These are phyloP conservation scores for Lanmaoa rubissima DNA, from an alignment of 768 basidiomycete species.

Conservation along the genomic window DNA sequence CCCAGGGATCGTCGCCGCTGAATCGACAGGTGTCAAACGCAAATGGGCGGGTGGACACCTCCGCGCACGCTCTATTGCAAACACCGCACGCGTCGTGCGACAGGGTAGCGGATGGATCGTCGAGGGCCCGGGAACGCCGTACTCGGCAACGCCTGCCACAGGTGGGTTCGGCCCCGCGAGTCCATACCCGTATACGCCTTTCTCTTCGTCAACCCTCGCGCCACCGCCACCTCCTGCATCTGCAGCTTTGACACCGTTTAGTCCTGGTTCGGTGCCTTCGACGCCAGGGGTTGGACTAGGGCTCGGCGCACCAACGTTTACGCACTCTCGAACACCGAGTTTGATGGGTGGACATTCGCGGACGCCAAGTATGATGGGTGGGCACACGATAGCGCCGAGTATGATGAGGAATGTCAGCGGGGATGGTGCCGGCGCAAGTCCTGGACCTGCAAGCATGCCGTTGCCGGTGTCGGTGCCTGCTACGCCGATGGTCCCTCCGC, in stretches of 20 bases:
- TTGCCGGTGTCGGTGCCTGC: slow-evolving; percentile 19
- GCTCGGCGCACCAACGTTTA: slow-evolving; percentile 25
- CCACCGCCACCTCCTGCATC: slow-evolving; percentile 5
- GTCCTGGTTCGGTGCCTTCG: slow-evolving; percentile 31
- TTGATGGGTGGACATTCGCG: slow-evolving; percentile 17
- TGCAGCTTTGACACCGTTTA: slow-evolving; percentile 29
- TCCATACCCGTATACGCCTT: slow-evolving; percentile 34
- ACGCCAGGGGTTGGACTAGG: slow-evolving; percentile 32
- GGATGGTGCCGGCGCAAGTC: not conserved
- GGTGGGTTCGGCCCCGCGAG: slow-evolving; percentile 27
- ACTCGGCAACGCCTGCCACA: slow-evolving; percentile 35
- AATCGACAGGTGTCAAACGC: slow-evolving; percentile 57
- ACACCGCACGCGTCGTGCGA: slow-evolving; percentile 43
- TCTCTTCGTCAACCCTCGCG: slow-evolving; percentile 16
- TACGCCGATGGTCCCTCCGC: slow-evolving; percentile 19
- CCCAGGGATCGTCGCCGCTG: slow-evolving; percentile 61
- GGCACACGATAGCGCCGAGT: not conserved
- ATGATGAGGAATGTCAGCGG: slow-evolving; percentile 15
- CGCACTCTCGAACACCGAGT: slow-evolving; percentile 15
- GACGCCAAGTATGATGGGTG: slow-evolving; percentile 24
- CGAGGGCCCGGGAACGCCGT: slow-evolving; percentile 45
- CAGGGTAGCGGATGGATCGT: slow-evolving; percentile 62
- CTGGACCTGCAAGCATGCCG: slow-evolving; percentile 9
- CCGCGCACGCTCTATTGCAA: slow-evolving; percentile 47
- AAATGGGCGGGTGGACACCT: slow-evolving; percentile 72